These are phyloP conservation scores for Phytophthora fragariaefolia DNA, from an alignment of 352 stramenopile species.

Conservation along the genomic window DNA sequence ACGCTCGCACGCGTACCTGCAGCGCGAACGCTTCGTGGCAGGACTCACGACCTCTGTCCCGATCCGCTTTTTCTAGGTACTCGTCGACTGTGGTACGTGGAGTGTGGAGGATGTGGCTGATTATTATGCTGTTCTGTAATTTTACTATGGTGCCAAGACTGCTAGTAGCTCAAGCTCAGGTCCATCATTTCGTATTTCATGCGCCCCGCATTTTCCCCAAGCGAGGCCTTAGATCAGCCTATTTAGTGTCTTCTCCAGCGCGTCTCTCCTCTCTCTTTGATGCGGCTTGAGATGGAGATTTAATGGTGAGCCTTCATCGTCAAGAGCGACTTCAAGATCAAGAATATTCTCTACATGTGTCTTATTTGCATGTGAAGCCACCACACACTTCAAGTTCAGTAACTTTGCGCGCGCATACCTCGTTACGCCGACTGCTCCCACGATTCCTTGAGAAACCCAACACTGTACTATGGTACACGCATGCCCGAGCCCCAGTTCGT, in stretches of 20 bases:
- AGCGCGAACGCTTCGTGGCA: conserved; percentile 28
- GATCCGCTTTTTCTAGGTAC: conserved; percentile 60
- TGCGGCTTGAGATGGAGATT: conserved; percentile 9
- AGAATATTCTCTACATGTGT: conserved; percentile 10
- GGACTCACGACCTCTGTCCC: conserved; percentile 48
- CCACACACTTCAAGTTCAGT: conserved; percentile 11
- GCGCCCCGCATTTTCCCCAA: conserved; percentile 13
- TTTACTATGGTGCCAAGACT: conserved; percentile 14
- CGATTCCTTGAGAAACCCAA: not conserved
- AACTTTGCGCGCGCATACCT: conserved; percentile 3
- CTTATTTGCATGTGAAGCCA: conserved; percentile 4
- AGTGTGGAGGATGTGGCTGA: not conserved
- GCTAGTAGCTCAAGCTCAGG: conserved; percentile 1
- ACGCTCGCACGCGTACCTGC: conserved; percentile 23
- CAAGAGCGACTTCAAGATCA: conserved; percentile 18
- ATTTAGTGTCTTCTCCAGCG: conserved; percentile 35
- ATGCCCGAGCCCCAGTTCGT: not conserved
- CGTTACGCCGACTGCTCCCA: conserved; percentile 19
- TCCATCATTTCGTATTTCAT: conserved; percentile 3
- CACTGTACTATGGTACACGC: no score
- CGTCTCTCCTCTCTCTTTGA: conserved; percentile 5
- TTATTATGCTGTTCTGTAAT: conserved; percentile 2
- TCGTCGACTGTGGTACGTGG: not conserved
- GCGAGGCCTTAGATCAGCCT: conserved; percentile 28
- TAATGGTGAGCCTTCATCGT: conserved; percentile 17